These are phyloP conservation scores for Chlorella sp. DNA, from an alignment of 139 green algal species.

Conservation along the genomic window DNA sequence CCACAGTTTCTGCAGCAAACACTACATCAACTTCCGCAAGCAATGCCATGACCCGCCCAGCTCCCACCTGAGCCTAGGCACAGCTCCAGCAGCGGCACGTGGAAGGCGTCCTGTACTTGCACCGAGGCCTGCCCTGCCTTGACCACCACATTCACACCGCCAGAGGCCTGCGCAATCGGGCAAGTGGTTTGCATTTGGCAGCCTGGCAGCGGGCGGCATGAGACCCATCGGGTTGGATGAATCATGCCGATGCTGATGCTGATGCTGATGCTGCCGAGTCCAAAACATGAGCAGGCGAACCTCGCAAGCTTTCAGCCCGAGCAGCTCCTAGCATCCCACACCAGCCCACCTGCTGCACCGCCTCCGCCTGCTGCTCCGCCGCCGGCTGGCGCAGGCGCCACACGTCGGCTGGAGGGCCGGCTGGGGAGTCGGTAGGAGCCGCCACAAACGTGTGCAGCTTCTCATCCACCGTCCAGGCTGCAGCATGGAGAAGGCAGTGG, in stretches of 20 bases:
- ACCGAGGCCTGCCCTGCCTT: conserved; percentile 43
- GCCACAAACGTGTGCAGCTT: conserved; percentile 55
- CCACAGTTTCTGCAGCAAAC: too few species aligned
- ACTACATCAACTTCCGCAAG: too few species aligned
- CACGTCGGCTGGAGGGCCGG: neutral
- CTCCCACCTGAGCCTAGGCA: conserved; percentile 47
- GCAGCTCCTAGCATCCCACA: too few species aligned
- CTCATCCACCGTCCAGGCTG: conserved; percentile 71
- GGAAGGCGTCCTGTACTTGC: conserved; percentile 67
- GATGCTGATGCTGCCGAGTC: too few species aligned
- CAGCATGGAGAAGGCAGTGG: too few species aligned
- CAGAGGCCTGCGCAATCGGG: neutral
- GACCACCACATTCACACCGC: conserved; percentile 62
- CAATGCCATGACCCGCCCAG: too few species aligned
- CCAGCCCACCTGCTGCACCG: conserved; percentile 10
- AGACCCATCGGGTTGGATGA: too few species aligned
- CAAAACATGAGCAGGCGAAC: too few species aligned
- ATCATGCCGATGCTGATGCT: too few species aligned
- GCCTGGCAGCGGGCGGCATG: too few species aligned
- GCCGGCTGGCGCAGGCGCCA: conserved; percentile 24
- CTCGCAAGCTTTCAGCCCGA: too few species aligned
- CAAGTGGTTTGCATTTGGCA: too few species aligned
- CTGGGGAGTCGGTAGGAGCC: neutral
- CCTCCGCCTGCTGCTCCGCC: conserved; percentile 7
- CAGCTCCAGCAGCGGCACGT: conserved; percentile 72